These are phyloP conservation scores for Solanum chacoense DNA, from an alignment of 305 asterid genomes.

Conservation along the genomic window DNA sequence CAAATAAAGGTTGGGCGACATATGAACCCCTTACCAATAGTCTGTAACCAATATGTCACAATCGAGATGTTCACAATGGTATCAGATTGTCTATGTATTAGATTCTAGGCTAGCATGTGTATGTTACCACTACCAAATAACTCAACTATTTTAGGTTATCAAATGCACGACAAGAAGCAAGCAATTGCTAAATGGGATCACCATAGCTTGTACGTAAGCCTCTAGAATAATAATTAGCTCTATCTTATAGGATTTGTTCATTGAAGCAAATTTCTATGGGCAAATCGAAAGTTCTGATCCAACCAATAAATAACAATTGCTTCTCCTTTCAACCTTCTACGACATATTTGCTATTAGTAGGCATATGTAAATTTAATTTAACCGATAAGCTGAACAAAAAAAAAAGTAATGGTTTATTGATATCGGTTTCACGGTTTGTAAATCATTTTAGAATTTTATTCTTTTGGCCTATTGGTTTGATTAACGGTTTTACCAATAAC, in stretches of 20 bases:
- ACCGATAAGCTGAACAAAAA: neutral
- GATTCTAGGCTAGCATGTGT: neutral
- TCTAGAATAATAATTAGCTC: neutral
- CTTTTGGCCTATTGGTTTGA: neutral
- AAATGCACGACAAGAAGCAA: neutral
- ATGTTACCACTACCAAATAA: neutral
- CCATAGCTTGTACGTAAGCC: neutral
- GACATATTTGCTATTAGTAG: neutral
- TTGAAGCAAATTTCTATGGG: neutral
- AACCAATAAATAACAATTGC: neutral
- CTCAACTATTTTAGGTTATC: neutral
- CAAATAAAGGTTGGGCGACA: neutral
- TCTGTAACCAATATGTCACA: neutral
- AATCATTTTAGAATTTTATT: neutral
- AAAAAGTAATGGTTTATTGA: neutral
- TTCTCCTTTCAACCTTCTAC: neutral
- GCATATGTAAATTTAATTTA: neutral
- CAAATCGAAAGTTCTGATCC: neutral
- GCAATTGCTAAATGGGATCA: neutral
- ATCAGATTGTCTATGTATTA: neutral
- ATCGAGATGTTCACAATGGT: neutral
- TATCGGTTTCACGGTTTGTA: neutral
- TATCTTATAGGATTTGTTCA: neutral
- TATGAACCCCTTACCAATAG: neutral
- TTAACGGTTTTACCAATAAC: neutral